Percentiles rank a stretch among this genome's conserved stretches.
Conservation (phyloP, 2,329 filamentous ascomycete species). For the Zymoseptoria ardabiliae region DNA sequence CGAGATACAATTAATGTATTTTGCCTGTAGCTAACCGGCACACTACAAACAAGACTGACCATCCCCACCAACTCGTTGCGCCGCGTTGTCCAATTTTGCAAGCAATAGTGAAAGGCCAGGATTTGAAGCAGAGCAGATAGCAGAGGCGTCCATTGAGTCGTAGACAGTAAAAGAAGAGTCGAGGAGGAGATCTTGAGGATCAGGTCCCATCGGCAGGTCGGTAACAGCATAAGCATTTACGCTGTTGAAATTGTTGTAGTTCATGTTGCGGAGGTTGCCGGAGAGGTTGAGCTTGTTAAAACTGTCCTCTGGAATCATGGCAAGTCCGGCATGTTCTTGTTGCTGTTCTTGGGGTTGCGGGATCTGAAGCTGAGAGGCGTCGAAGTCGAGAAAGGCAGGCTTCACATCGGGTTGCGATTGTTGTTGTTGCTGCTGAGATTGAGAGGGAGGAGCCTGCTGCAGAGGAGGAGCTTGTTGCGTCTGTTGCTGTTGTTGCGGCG, state of each 20-base stretch:
- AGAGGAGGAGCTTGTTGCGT: constrained; percentile 20
- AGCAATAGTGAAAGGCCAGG: constrained; percentile 21
- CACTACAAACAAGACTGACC: not conserved
- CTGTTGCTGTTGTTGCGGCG: constrained; percentile 21
- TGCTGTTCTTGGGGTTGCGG: constrained; percentile 23
- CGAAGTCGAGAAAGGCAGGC: constrained; percentile 31
- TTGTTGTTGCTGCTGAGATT: constrained; percentile 24
- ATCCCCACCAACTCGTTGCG: constrained; percentile 3
- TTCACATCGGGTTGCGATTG: constrained; percentile 26
- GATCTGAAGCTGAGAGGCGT: constrained; percentile 32
- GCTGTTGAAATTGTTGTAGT: constrained; percentile 30
- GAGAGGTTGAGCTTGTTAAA: constrained; percentile 64
- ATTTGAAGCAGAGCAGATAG: constrained; percentile 6
- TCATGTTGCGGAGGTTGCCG: constrained; percentile 47
- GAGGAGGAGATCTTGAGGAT: constrained; percentile 21
- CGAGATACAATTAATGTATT: not conserved
- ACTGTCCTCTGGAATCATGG: constrained; percentile 78
- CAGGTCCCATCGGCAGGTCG: constrained; percentile 19
- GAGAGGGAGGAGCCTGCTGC: constrained; percentile 14
- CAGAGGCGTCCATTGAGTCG: constrained; percentile 7
- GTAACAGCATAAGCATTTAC: constrained; percentile 30
- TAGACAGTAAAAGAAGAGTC: constrained; percentile 14
- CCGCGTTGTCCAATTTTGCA: constrained; percentile 26
- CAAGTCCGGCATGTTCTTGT: constrained; percentile 58
- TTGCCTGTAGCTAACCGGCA: not conserved